A percentile compares a stretch with the other conserved stretches of the same genome.
Evolutionary conservation across 345 rosid genomes (phyloP).

Genomic region (Boechera retrofracta): DNA sequence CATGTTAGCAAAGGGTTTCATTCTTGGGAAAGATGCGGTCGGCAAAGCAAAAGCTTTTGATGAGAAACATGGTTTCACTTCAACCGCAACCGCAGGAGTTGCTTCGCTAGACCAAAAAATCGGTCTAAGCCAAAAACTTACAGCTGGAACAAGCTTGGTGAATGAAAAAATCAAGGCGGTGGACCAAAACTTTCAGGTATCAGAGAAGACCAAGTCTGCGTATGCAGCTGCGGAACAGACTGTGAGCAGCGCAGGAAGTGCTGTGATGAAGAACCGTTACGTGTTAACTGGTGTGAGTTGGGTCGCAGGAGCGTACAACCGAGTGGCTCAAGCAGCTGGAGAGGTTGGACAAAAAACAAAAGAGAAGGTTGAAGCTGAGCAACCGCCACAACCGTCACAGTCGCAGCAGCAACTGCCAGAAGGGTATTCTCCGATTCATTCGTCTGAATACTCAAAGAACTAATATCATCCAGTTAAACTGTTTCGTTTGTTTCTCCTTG

Average conservation of each 20-base stretch:
- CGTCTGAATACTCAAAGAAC: slow-evolving; percentile 46
- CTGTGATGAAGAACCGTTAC: slow-evolving; percentile 85
- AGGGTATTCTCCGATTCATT: slow-evolving; percentile 55
- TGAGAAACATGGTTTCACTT: slow-evolving; percentile 80
- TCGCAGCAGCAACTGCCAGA: slow-evolving; percentile 41
- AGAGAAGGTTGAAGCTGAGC: slow-evolving; percentile 79
- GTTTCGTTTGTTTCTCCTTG: slow-evolving; percentile 14
- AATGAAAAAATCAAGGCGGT: slow-evolving; percentile 79
- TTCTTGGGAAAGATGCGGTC: slow-evolving; percentile 85
- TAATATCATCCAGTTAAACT: slow-evolving; percentile 26
- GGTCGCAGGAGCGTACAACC: slow-evolving; percentile 82
- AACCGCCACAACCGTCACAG: slow-evolving; percentile 34
- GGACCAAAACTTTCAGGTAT: slow-evolving; percentile 90
- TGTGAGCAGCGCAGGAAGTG: slow-evolving; percentile 77
- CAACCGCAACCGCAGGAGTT: slow-evolving; percentile 78
- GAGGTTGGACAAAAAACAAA: slow-evolving; percentile 86
- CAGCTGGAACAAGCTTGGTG: slow-evolving; percentile 74
- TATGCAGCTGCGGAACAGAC: slow-evolving; percentile 86
- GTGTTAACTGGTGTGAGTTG: slow-evolving; percentile 78
- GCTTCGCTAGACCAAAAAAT: slow-evolving; percentile 80
- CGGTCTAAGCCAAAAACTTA: slow-evolving; percentile 76
- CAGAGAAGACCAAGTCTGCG: slow-evolving; percentile 89
- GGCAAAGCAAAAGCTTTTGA: slow-evolving; percentile 83
- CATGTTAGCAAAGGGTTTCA: slow-evolving; percentile 91
- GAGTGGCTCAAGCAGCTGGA: slow-evolving; percentile 85